A percentile compares a stretch with the other conserved stretches of the same genome.
phyloP scores from a whole-genome alignment of 2,329 filamentous ascomycete genomes.

The Pezicula radicicola region DNA sequence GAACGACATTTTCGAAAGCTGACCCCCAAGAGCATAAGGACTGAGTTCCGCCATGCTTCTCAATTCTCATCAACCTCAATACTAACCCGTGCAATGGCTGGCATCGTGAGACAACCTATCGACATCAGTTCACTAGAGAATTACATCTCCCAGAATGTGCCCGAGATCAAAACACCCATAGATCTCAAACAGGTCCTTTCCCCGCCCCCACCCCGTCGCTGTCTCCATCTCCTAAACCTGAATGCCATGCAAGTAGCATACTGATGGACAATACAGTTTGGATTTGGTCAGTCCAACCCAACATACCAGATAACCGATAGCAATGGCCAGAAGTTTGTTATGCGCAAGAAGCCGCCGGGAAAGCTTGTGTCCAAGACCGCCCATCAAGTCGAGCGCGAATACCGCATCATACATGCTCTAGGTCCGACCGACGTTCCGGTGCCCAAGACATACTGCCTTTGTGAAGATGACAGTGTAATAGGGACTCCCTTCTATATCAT shows the following conservation, averaged over 20 bases:
- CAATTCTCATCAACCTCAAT: background rate
- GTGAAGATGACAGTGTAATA: conserved; percentile 75
- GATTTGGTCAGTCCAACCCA: conserved; percentile 95
- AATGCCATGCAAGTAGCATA: conserved; percentile 1
- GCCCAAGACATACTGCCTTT: conserved; percentile 78
- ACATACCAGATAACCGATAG: conserved; percentile 86
- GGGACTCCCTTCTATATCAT: conserved; percentile 97
- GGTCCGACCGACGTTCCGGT: conserved; percentile 79
- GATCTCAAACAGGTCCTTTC: conserved; percentile 78
- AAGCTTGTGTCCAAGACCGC: conserved; percentile 89
- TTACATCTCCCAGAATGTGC: conserved; percentile 77
- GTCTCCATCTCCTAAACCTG: background rate
- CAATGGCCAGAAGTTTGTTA: conserved; percentile 71
- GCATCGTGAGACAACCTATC: conserved; percentile 85
- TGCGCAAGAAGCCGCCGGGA: conserved; percentile 98
- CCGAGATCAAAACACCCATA: conserved; percentile 77
- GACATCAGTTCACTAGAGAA: conserved; percentile 75
- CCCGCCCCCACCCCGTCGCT: too few relatives aligned
- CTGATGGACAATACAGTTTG: conserved; percentile 59
- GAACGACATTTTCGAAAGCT: too few relatives aligned
- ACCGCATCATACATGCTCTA: conserved; percentile 83
- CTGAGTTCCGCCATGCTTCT: background rate
- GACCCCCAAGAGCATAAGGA: too few relatives aligned
- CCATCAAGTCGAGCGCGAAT: conserved; percentile 95
- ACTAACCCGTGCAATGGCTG: conserved; percentile 60